Evolutionary conservation across 2,329 filamentous ascomycete species (phyloP), one percentile per base, ranked within the genome.

Genomic region (Knufia fluminis): DNA sequence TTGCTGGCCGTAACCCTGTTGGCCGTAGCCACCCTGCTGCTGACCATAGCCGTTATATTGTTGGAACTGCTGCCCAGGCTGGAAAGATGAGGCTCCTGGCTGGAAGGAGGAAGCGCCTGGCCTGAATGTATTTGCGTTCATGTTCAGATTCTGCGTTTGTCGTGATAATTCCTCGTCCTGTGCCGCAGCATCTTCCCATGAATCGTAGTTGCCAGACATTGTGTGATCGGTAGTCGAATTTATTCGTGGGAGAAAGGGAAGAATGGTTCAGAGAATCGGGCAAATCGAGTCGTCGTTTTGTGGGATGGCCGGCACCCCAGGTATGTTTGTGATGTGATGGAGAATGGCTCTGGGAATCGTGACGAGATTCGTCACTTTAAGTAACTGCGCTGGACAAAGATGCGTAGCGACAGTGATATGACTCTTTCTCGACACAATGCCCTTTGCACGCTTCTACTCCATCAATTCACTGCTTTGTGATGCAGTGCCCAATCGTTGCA

Each of bases 151-250:
- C 61, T 84, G 79, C 32, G 85, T 72, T 74, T 90, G 86, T 61
- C 82, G 81, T 54, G 86, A 79, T 68, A 94, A 80, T 66, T 86
- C 69, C 57, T 78, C 84, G 61, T 90, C 84, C 74, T 87, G 83
- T 55, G 80, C 82, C 49, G 83, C 75, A 62, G 83, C 82, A 63
- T 90, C 86, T 72, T 97, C 90, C 86, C 92, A 97, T 55, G 89
- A 95, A 68, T 94, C 89, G 62, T 88, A 85, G 32, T 59, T 59
- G 68, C 90, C 82, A 61, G 90, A 85, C 89, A 95, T 95, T 63
- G 49, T 76, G 64, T 20, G 31, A 36, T 4, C 4, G 7, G 33
- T 36, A 7, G 9, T 23, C 17, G 17, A 40, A 4, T 22, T 39
- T 12, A 40, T 12, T 28, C 14, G 23, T 28, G 10, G 3, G 20